Base-by-base conservation (phyloP, 2,329 filamentous ascomycete genomes). In the Cladophialophora psammophila region DNA sequence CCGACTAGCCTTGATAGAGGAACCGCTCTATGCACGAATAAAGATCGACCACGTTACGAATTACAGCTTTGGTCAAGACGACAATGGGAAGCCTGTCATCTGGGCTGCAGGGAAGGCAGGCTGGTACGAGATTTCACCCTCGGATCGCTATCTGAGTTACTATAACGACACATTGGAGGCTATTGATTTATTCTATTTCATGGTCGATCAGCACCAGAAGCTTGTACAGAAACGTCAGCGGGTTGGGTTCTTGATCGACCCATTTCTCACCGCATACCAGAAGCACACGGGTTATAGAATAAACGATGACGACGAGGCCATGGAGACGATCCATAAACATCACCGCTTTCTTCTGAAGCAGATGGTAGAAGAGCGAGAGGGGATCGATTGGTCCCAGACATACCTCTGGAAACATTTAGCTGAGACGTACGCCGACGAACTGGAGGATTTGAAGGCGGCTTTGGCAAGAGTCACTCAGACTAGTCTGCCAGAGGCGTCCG, bases 91-190 rank as follows among this genome's bases (percentile, higher is more conserved):
- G 45, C 79, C 86, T 54, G 82, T 83, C 26, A 79, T 90, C 52
- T 90, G 88, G 87, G 87, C 87, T 20, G 83, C 85, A 57, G 87
- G 88, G 38, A 79, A 82, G 68, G 85, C 87, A 45, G 88, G 88
- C 63, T 90, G 87, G 87, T 89, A 86, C 73, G 82, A 83, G 60
- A 81, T 90, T 55, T 78, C 79, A 35, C 86, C 88, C 2, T 78
- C 82, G 48, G 79, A 81, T 69, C 79, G 80, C 1, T 90, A 88
- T 74, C 77, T 81, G 67, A 75, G 59, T 45, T 66, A 73, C 50
- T 88, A 83, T 75, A 80, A 83, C 55, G 81, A 84, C 26, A 88
- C 89, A 79, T 78, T 84, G 2, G 83, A 88, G 75, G 86, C 86
- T 1, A 83, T 90, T 40, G 81, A 86, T 70, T 73, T 88, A 65